Evolutionary conservation across 2,329 filamentous ascomycete genomes (phyloP).

Genomic region (Dothidotthia symphoricarpi): DNA sequence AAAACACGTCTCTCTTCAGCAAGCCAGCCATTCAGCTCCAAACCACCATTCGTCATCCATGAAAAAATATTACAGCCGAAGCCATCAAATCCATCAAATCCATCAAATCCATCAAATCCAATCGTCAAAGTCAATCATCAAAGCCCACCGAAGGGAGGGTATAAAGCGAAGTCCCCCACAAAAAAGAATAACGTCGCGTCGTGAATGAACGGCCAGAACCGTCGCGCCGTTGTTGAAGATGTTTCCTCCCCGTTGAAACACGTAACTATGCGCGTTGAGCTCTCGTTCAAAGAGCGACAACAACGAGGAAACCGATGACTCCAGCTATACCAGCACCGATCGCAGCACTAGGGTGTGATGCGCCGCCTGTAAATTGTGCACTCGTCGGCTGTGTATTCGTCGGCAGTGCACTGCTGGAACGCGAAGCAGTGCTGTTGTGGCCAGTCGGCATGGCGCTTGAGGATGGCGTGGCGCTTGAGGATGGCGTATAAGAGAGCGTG

Average conservation of each 20-base stretch:
- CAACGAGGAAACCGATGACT: conserved; percentile 43
- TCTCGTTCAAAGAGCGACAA: conserved; percentile 45
- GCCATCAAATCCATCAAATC: conserved; percentile 10
- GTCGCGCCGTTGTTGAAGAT: conserved; percentile 27
- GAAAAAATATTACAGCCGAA: conserved; percentile 21
- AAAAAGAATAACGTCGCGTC: conserved; percentile 36
- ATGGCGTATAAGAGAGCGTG: conserved; percentile 9
- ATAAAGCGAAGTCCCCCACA: conserved; percentile 17
- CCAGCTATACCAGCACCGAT: conserved; percentile 44
- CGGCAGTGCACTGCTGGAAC: conserved; percentile 22
- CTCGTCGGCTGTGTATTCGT: conserved; percentile 2
- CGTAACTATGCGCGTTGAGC: conserved; percentile 3
- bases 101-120: conserved; percentile 10
- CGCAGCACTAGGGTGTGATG: conserved; percentile 39
- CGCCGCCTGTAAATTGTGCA: conserved; percentile 25
- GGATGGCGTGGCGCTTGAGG: conserved; percentile 15
- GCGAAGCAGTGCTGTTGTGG: conserved; percentile 22
- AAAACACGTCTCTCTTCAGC: neutral
- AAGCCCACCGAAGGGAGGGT: conserved; percentile 10
- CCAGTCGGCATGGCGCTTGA: conserved; percentile 18
- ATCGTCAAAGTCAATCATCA: conserved; percentile 7
- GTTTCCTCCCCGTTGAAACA: conserved; percentile 4
- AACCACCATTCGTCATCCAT: neutral
- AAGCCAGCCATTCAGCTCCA: neutral
- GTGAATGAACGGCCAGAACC: conserved; percentile 29